A percentile compares a stretch with the other conserved stretches of the same genome.
Conservation (phyloP, 495 filamentous ascomycete genomes). For the Daldinia decipiens region DNA sequence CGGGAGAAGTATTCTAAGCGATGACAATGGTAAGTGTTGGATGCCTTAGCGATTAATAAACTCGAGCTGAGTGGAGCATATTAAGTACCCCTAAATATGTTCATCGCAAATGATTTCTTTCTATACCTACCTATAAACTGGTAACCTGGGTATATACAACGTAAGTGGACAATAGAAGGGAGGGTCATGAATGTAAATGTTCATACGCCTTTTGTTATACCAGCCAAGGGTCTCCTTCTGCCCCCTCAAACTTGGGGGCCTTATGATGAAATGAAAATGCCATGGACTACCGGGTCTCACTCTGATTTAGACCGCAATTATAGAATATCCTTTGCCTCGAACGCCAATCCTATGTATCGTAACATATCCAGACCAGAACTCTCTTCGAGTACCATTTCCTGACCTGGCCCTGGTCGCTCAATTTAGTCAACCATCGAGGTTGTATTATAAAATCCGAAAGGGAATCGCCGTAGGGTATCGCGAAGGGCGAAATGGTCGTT, state of each 20-base stretch:
- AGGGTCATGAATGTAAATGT: conserved; percentile 38
- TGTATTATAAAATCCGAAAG: conserved; percentile 16
- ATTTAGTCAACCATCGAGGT: conserved; percentile 22
- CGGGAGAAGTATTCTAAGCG: not conserved
- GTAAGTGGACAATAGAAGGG: conserved; percentile 26
- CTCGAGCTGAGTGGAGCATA: not conserved
- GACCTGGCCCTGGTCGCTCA: conserved; percentile 23
- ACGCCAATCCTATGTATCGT: conserved; percentile 36
- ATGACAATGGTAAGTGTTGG: not conserved
- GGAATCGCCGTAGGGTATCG: conserved; percentile 9
- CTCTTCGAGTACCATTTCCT: conserved; percentile 27
- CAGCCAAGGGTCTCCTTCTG: conserved; percentile 14
- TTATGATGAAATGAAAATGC: conserved; percentile 26
- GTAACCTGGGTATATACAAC: conserved; percentile 42
- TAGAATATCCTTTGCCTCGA: conserved; percentile 23
- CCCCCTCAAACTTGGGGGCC: conserved; percentile 17
- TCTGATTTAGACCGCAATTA: conserved; percentile 17
- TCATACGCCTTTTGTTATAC: conserved; percentile 32
- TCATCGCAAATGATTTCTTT: conserved; percentile 20
- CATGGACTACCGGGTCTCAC: conserved; percentile 1
- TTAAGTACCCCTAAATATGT: conserved; percentile 8
- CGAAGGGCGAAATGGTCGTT: conserved; percentile 2
- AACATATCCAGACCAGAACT: conserved; percentile 36
- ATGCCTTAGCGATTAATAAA: conserved; percentile 4
- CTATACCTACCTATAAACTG: conserved; percentile 17